Evolutionary conservation across 257 asterid genomes (phyloP).

Genomic region (Solanum piurae): DNA sequence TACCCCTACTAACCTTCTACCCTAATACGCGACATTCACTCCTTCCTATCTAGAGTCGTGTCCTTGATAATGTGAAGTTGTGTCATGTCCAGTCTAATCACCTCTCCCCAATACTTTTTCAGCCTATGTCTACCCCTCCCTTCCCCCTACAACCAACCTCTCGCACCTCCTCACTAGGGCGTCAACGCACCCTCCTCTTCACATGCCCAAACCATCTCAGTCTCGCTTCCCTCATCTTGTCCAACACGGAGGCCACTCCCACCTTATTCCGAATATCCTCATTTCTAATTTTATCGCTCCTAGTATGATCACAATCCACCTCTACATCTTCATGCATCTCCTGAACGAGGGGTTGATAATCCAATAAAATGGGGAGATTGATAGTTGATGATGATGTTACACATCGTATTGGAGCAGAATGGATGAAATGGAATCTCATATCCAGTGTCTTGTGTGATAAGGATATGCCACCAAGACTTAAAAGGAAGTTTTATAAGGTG

Average conservation of each 20-base stretch:
- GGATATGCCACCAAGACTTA: not conserved
- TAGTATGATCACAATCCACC: not conserved
- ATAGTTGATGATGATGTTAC: not conserved
- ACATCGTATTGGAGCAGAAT: not conserved
- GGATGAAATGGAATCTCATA: not conserved
- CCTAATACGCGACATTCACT: not conserved
- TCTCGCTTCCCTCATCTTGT: not conserved
- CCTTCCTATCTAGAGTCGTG: not conserved
- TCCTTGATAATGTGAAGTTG: not conserved
- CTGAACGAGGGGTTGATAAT: not conserved
- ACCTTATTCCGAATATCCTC: not conserved
- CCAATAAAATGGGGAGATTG: not conserved
- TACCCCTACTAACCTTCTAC: not conserved
- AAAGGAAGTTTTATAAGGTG: not conserved
- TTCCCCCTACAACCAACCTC: not conserved
- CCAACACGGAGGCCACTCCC: not conserved
- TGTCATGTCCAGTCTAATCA: not conserved
- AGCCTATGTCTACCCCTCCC: not conserved
- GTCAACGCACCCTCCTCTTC: not conserved
- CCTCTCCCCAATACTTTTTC: not conserved
- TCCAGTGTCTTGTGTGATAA: not conserved
- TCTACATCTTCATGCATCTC: not conserved
- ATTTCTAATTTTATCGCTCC: not conserved
- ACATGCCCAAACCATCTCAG: not conserved
- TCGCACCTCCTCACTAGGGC: not conserved